A percentile compares a stretch with the other conserved stretches of the same genome.
These are phyloP conservation scores for Zymoseptoria tritici DNA, from an alignment of 2,329 filamentous ascomycete genomes.

Conservation along the genomic window DNA sequence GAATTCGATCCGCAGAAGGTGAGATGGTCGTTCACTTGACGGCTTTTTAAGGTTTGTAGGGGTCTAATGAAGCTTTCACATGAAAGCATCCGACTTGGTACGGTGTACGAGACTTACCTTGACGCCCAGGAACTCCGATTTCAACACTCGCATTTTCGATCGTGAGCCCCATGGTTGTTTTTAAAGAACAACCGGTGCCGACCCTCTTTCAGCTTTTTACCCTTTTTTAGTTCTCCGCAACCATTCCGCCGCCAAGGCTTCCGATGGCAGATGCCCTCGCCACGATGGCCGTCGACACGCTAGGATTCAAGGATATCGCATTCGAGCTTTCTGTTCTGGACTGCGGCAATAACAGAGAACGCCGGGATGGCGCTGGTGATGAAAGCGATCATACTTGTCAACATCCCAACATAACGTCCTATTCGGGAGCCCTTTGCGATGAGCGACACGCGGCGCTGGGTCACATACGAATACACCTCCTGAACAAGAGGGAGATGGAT, in stretches of 20 bases:
- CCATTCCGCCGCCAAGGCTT: background rate
- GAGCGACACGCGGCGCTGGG: background rate
- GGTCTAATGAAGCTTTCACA: background rate
- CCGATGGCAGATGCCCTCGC: background rate
- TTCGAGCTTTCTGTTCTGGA: background rate
- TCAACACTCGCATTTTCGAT: background rate
- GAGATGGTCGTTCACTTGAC: background rate
- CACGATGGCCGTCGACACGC: background rate
- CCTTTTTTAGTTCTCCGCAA: background rate
- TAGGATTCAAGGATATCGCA: background rate
- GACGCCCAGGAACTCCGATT: background rate
- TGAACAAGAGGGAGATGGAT: slow-evolving; percentile 5
- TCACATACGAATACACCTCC: slow-evolving; percentile 5
- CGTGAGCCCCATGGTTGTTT: background rate
- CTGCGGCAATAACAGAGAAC: background rate
- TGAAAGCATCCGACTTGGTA: background rate
- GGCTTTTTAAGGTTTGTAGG: background rate
- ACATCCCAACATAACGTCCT: slow-evolving; percentile 3
- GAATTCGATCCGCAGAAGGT: background rate
- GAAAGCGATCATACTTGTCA: background rate
- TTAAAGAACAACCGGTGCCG: background rate
- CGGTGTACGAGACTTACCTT: background rate
- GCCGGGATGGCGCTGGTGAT: background rate
- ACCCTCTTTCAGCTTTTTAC: background rate
- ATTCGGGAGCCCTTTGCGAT: background rate